Conservation (phyloP, 495 filamentous ascomycete species). For the Penicillium waksmanii region DNA sequence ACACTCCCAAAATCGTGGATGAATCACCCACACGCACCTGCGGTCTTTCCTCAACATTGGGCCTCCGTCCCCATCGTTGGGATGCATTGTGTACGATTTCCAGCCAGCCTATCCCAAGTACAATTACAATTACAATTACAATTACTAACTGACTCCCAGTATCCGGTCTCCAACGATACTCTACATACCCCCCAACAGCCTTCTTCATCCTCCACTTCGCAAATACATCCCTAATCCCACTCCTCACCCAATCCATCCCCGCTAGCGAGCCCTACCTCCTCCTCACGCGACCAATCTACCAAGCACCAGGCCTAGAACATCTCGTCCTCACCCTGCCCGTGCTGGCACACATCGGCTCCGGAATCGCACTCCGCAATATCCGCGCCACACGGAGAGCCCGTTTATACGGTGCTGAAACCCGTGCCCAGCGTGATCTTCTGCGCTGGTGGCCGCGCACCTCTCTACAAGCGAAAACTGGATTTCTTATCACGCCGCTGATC, state of each 20-base stretch:
- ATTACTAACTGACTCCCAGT: constrained; percentile 53
- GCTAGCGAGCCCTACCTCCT: constrained; percentile 61
- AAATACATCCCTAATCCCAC: constrained; percentile 77
- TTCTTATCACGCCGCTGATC: constrained; percentile 63
- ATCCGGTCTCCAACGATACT: constrained; percentile 79
- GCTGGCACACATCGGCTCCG: constrained; percentile 60
- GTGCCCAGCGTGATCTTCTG: constrained; percentile 38
- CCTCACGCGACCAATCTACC: constrained; percentile 74
- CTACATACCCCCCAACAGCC: constrained; percentile 79
- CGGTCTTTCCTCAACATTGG: constrained; percentile 43
- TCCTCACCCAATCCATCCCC: constrained; percentile 57
- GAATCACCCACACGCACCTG: constrained; percentile 18
- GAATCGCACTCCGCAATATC: constrained; percentile 74
- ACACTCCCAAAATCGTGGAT: constrained; percentile 48
- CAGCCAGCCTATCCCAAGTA: neutral
- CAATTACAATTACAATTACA: constrained; percentile 1
- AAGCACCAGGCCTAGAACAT: constrained; percentile 62
- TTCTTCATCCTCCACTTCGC: constrained; percentile 79
- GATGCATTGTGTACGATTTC: constrained; percentile 64
- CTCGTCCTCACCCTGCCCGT: constrained; percentile 50
- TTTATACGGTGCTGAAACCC: constrained; percentile 68
- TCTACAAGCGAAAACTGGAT: constrained; percentile 68
- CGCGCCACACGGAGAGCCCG: constrained; percentile 66
- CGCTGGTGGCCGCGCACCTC: constrained; percentile 69
- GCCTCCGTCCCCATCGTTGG: constrained; percentile 62